A percentile compares a stretch with the other conserved stretches of the same genome.
phyloP scores from a whole-genome alignment of 192 early-diverging fungal genomes.

The Entomortierella lignicola region DNA sequence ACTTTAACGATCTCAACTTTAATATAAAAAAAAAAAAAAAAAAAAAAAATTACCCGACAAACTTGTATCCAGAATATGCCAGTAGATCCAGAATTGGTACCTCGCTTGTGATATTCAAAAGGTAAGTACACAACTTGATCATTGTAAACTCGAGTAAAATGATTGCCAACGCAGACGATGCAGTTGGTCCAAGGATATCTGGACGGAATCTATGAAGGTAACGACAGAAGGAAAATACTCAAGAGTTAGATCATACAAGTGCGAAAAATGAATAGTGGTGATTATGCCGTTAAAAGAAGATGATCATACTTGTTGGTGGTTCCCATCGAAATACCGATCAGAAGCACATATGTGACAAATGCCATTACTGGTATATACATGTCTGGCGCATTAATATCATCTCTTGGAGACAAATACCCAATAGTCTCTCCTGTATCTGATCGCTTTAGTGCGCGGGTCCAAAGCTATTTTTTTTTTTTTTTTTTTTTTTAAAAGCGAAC shows the following conservation, averaged over 20 bases:
- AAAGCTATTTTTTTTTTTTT: slow-evolving; percentile 69
- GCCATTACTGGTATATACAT: slow-evolving; percentile 97
- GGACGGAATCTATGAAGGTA: slow-evolving; percentile 78
- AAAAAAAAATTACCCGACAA: slow-evolving; percentile 70
- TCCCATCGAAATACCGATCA: slow-evolving; percentile 77
- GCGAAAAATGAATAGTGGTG: slow-evolving; percentile 4
- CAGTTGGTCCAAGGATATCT: slow-evolving; percentile 84
- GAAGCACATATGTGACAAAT: slow-evolving; percentile 90
- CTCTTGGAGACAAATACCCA: slow-evolving; percentile 85
- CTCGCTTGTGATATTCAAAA: slow-evolving; percentile 87
- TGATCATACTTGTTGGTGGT: slow-evolving; percentile 59
- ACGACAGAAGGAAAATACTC: slow-evolving; percentile 1
- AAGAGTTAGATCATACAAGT: not conserved
- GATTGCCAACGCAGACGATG: slow-evolving; percentile 84
- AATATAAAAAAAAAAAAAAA: slow-evolving; percentile 10
- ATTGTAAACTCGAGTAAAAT: slow-evolving; percentile 85
- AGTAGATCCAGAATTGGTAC: slow-evolving; percentile 87
- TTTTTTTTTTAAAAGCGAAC: no score
- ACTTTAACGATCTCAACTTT: slow-evolving; percentile 77
- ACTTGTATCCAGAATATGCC: slow-evolving; percentile 95
- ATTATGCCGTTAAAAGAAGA: not conserved
- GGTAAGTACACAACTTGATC: slow-evolving; percentile 86
- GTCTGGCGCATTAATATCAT: slow-evolving; percentile 95
- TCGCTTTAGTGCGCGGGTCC: slow-evolving; percentile 81
- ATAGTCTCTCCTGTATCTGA: slow-evolving; percentile 83